A percentile compares a stretch with the other conserved stretches of the same genome.
Evolutionary conservation across 352 stramenopile species (phyloP).

Genomic region (Globisporangium paddicum): DNA sequence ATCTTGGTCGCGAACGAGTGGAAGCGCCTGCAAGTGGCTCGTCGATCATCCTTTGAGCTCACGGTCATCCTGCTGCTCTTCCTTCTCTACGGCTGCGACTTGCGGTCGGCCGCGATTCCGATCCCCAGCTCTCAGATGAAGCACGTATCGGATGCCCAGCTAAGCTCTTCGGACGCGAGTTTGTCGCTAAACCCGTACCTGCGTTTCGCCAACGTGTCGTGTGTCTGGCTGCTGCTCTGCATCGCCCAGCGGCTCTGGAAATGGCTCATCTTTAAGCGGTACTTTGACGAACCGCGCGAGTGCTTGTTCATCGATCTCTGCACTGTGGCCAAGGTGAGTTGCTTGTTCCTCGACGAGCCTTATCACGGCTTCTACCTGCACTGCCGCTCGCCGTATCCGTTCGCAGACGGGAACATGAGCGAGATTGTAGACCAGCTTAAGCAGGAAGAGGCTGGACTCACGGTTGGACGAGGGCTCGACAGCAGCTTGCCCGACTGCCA

Average conservation of each 20-base stretch:
- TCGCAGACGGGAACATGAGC: constrained; percentile 91
- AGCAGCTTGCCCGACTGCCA: constrained; percentile 81
- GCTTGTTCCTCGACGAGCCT: constrained; percentile 89
- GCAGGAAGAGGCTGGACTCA: constrained; percentile 87
- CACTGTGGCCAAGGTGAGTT: constrained; percentile 91
- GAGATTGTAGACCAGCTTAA: constrained; percentile 89
- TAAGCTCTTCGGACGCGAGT: constrained; percentile 23
- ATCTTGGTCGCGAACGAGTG: constrained; percentile 94
- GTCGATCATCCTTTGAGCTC: constrained; percentile 76
- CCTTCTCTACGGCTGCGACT: constrained; percentile 77
- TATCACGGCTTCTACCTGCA: constrained; percentile 96
- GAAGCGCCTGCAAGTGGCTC: constrained; percentile 85
- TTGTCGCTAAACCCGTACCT: constrained; percentile 81
- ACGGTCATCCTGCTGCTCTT: constrained; percentile 86
- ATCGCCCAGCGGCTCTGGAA: constrained; percentile 83
- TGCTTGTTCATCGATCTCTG: constrained; percentile 92
- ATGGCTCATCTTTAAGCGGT: constrained; percentile 85
- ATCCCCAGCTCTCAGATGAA: constrained; percentile 51
- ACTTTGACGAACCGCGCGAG: constrained; percentile 61
- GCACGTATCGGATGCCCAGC: constrained; percentile 47
- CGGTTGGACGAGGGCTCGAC: constrained; percentile 80
- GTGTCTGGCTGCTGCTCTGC: constrained; percentile 81
- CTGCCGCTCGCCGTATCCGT: constrained; percentile 90
- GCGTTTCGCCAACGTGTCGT: constrained; percentile 85
- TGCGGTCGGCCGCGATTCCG: constrained; percentile 43